These are phyloP conservation scores for Pestalotiopsis fici DNA, from an alignment of 2,329 filamentous ascomycete genomes.

Conservation along the genomic window DNA sequence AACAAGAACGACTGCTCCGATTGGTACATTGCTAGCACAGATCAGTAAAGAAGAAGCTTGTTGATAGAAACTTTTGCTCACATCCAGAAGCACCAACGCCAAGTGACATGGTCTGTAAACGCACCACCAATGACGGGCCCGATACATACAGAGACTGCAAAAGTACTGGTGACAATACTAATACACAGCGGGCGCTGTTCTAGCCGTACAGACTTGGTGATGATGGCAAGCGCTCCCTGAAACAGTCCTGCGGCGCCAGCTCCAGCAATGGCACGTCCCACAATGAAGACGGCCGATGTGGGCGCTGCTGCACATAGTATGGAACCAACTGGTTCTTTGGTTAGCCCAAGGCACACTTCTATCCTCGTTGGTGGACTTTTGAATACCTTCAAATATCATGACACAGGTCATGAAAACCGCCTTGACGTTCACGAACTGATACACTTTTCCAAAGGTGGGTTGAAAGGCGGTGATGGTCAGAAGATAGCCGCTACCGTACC, in stretches of 20 bases:
- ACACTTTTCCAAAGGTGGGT: slow-evolving; percentile 40
- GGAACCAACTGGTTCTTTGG: slow-evolving; percentile 26
- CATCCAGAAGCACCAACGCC: slow-evolving; percentile 14
- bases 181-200: slow-evolving; percentile 40
- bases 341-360: neutral
- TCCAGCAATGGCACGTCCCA: slow-evolving; percentile 25
- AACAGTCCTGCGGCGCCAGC: slow-evolving; percentile 24
- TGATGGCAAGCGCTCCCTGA: slow-evolving; percentile 27
- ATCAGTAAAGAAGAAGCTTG: neutral
- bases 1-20: slow-evolving; percentile 32
- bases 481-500: slow-evolving; percentile 39
- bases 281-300: slow-evolving; percentile 21
- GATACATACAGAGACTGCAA: slow-evolving; percentile 33
- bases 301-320: slow-evolving; percentile 27
- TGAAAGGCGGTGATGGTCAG: slow-evolving; percentile 38
- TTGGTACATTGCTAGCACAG: slow-evolving; percentile 37
- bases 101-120: slow-evolving; percentile 17
- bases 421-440: slow-evolving; percentile 30
- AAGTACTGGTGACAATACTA: slow-evolving; percentile 40
- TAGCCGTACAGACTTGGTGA: slow-evolving; percentile 35
- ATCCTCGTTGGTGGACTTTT: neutral
- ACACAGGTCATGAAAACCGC: slow-evolving; percentile 12
- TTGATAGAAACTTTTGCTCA: neutral
- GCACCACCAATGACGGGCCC: slow-evolving; percentile 23
- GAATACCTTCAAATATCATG: slow-evolving; percentile 13